Percentiles rank a stretch among this genome's conserved stretches.
phyloP scores from a whole-genome alignment of 306 rosid species.

The Prinsepia uniflora region DNA sequence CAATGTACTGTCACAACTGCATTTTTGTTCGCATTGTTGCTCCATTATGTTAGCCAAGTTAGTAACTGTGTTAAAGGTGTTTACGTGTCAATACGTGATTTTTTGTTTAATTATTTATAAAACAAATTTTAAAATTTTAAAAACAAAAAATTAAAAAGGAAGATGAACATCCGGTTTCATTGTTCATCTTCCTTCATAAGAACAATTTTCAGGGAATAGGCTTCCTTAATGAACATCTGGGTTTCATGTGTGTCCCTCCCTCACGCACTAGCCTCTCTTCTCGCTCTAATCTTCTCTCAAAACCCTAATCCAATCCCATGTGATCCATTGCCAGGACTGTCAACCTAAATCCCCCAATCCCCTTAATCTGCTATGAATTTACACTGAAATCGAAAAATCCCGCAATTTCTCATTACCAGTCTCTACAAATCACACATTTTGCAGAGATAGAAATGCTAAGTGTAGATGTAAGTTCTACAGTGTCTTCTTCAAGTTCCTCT shows the following conservation, averaged over 20 bases:
- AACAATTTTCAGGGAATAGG: no score
- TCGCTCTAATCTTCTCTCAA: not conserved
- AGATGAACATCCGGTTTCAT: no score
- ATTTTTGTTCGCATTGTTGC: no score
- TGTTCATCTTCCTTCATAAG: no score
- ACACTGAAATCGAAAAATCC: conserved; percentile 4
- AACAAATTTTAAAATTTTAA: no score
- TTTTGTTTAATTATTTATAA: no score
- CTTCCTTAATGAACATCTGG: no score
- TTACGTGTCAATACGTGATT: no score
- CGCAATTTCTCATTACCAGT: conserved; percentile 17
- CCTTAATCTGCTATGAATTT: conserved; percentile 21
- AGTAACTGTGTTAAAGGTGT: no score
- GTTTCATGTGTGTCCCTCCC: conserved; percentile 20
- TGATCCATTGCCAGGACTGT: not conserved
- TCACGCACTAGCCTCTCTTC: conserved; percentile 20
- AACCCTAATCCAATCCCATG: conserved; percentile 27
- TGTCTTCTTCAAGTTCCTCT: conserved; percentile 92
- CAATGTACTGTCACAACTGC: no score
- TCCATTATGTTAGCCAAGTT: no score
- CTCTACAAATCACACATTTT: conserved; percentile 12
- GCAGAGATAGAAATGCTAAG: conserved; percentile 58
- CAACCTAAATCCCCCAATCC: not conserved
- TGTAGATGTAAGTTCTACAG: conserved; percentile 94
- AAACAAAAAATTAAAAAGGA: no score